Evolutionary conservation across 1,139 yeast species (phyloP), one percentile per base, ranked within the genome.

Genomic region (Kodamaea sp.): DNA sequence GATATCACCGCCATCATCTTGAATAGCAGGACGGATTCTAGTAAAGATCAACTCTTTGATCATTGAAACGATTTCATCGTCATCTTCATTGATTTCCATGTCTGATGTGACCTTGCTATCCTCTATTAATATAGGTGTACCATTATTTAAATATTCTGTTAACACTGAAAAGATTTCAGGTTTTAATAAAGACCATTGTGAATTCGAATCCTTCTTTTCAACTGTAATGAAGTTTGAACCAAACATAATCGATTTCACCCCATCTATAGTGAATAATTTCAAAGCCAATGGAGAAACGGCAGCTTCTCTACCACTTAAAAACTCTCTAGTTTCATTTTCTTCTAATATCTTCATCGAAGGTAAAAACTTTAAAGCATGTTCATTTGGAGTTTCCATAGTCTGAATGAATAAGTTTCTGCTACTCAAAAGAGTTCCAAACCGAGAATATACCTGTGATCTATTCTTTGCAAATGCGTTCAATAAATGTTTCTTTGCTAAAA

Each of bases 31-130:
- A 52, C 97, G 78, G 44, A 92, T 90, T 53, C 97, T 78, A 4
- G 99, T 92, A 54, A 87, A 90, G 41, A 92, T 84, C 38, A 92
- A 73, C 60, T 92, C 99, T 54, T 90, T 89, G 54, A 92, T 89
- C 87, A 92, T 84, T 9, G 85, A 78, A 37, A 92, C 89, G 2
- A 90, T 79, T 58, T 84, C 94, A 41, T 79, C 81, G 45, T 84
- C 92, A 8, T 81, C 84, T 11, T 80, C 84, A 35, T 65, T 55
- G 24, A 68, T 70, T 30, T 60, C 66, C 63, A 71, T 62, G 41
- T 70, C 77, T 20, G 57, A 51, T 2, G 63, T 45, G 8, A 70
- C 46, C 11, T 45, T 48, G 7, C 49, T 39, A 7, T 52, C 63
- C 24, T 67, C 70, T 24, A 64, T 66, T 8, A 81, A 57, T 2